These are phyloP conservation scores for Fragilaria crotonensis DNA, from an alignment of 108 stramenopile genomes.

Conservation along the genomic window DNA sequence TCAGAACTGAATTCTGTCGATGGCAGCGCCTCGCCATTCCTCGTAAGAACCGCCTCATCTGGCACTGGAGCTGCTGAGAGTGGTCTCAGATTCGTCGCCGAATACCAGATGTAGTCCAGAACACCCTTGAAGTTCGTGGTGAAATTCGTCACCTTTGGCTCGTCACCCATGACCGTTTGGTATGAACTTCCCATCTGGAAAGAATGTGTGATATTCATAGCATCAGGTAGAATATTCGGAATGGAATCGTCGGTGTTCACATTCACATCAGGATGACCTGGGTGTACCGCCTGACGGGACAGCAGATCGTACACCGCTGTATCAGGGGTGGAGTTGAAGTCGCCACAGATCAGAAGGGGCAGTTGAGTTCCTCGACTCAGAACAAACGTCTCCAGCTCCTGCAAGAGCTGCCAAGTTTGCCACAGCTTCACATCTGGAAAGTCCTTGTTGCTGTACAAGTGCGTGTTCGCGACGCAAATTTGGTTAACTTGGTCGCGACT, in stretches of 20 bases:
- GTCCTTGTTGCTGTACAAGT: slow-evolving; percentile 98
- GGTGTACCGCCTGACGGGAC: slow-evolving; percentile 83
- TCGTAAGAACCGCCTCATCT: slow-evolving; percentile 58
- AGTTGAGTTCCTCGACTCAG: slow-evolving; percentile 70
- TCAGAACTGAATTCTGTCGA: slow-evolving; percentile 92
- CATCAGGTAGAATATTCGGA: slow-evolving; percentile 80
- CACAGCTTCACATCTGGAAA: slow-evolving; percentile 98
- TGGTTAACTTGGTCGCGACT: slow-evolving; percentile 78
- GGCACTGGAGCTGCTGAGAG: slow-evolving; percentile 86
- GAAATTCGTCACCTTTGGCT: slow-evolving; percentile 95
- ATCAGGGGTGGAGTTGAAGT: slow-evolving; percentile 97
- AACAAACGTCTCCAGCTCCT: slow-evolving; percentile 90
- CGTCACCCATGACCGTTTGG: slow-evolving; percentile 85
- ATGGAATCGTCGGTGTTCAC: slow-evolving; percentile 47
- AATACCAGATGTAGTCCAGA: slow-evolving; percentile 97
- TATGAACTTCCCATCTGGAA: slow-evolving; percentile 91
- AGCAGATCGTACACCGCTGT: slow-evolving; percentile 94
- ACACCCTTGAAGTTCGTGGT: slow-evolving; percentile 88
- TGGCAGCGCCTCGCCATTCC: slow-evolving; percentile 87
- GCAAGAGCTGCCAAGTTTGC: slow-evolving; percentile 91
- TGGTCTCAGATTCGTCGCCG: slow-evolving; percentile 74
- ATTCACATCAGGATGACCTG: slow-evolving; percentile 85
- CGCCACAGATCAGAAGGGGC: slow-evolving; percentile 95
- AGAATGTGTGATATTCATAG: slow-evolving; percentile 85
- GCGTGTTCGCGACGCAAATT: slow-evolving; percentile 95